A percentile compares a stretch with the other conserved stretches of the same genome.
Evolutionary conservation across 495 filamentous ascomycete genomes (phyloP).

Genomic region (Penicillium canariense): DNA sequence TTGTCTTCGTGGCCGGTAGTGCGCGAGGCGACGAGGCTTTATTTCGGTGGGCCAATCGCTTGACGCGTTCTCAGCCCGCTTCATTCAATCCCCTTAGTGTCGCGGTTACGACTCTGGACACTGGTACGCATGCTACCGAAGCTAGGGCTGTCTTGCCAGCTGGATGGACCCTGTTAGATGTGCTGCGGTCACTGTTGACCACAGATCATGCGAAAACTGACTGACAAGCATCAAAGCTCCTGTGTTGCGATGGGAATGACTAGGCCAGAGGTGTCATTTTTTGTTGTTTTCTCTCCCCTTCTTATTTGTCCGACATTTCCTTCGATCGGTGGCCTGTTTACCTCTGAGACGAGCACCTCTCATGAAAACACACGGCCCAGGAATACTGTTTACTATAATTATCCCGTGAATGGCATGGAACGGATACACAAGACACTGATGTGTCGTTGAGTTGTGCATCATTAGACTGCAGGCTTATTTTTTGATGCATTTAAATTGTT

Average conservation of each 20-base stretch:
- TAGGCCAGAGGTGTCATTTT: background rate
- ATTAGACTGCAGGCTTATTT: background rate
- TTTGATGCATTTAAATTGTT: background rate
- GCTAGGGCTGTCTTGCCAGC: constrained; percentile 25
- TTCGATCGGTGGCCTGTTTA: background rate
- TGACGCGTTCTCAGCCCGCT: constrained; percentile 27
- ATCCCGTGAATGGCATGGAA: background rate
- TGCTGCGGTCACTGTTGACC: constrained; percentile 8
- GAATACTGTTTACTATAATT: background rate
- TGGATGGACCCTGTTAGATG: constrained; percentile 13
- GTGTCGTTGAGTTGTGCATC: background rate
- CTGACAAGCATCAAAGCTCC: background rate
- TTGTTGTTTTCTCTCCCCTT: background rate
- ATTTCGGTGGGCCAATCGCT: constrained; percentile 80
- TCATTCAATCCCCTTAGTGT: constrained; percentile 26
- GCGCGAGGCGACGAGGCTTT: constrained; percentile 79
- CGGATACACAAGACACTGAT: background rate
- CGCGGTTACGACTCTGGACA: constrained; percentile 65
- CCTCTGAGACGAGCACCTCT: background rate
- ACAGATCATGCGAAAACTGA: background rate
- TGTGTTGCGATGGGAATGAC: background rate
- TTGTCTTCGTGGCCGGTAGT: constrained; percentile 78
- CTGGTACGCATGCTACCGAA: constrained; percentile 51
- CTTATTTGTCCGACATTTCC: background rate
- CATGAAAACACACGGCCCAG: background rate